phyloP scores from a whole-genome alignment of 106 monocot species.

The Dendrobium catenatum region DNA sequence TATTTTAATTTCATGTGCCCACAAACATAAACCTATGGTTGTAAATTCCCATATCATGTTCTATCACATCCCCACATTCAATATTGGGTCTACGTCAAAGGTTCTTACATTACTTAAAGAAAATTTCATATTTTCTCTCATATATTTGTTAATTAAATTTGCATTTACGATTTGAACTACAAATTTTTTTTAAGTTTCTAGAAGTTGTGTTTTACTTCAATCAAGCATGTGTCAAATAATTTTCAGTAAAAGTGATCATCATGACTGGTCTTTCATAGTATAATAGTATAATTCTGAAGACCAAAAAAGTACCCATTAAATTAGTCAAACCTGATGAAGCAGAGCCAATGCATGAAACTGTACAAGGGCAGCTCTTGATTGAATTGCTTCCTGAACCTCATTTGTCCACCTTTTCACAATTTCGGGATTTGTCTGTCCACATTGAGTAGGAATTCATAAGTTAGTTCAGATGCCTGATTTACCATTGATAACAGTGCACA shows the following conservation, averaged over 20 bases:
- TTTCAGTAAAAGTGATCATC: not conserved
- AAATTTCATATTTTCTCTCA: not conserved
- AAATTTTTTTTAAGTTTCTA: not conserved
- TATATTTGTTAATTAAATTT: not conserved
- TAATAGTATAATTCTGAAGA: not conserved
- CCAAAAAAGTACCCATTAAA: conserved; percentile 1
- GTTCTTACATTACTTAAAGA: not conserved
- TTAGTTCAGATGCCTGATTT: not conserved
- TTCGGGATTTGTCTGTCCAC: conserved; percentile 76
- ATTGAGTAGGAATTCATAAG: conserved; percentile 2
- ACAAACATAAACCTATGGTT: not conserved
- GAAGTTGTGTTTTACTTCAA: not conserved
- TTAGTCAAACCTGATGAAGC: conserved; percentile 77
- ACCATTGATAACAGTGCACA: conserved; percentile 4
- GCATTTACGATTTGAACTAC: not conserved
- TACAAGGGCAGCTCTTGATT: conserved; percentile 94
- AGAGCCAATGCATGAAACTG: conserved; percentile 98
- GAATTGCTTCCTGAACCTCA: conserved; percentile 99
- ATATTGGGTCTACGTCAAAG: not conserved
- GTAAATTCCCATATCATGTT: not conserved
- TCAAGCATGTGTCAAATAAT: not conserved
- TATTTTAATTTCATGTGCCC: not conserved
- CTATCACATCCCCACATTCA: not conserved
- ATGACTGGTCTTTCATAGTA: not conserved
- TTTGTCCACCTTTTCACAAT: conserved; percentile 99